Percentiles rank a stretch among this genome's conserved stretches.
phyloP scores from a whole-genome alignment of 2,329 filamentous ascomycete genomes.

The Capronia coronata region DNA sequence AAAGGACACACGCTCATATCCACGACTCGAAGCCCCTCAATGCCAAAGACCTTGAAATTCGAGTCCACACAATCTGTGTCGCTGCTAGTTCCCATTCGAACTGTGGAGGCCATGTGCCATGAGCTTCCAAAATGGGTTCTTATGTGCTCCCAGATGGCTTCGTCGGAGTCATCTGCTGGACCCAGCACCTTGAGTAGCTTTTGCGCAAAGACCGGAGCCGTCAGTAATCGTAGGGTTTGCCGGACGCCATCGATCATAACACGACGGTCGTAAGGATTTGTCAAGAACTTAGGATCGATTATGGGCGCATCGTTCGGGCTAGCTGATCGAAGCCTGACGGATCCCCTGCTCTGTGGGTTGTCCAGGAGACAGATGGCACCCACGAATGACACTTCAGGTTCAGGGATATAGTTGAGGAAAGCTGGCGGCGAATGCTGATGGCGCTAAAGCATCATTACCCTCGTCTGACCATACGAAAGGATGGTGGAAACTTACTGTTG shows the following conservation, averaged over 20 bases:
- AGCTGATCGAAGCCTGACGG: slow-evolving; percentile 47
- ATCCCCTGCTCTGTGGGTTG: slow-evolving; percentile 51
- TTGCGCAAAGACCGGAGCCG: slow-evolving; percentile 39
- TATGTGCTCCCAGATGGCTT: slow-evolving; percentile 48
- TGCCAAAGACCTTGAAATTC: slow-evolving; percentile 34
- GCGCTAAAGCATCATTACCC: too few relatives aligned
- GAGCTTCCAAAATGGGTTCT: slow-evolving; percentile 41
- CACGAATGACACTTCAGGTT: too few relatives aligned
- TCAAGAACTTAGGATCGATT: slow-evolving; percentile 50
- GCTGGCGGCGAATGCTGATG: too few relatives aligned
- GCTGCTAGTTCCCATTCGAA: slow-evolving; percentile 48
- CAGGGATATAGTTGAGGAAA: too few relatives aligned
- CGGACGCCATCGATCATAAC: slow-evolving; percentile 45
- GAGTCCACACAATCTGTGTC: slow-evolving; percentile 44
- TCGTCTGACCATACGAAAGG: too few relatives aligned
- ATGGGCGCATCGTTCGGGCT: slow-evolving; percentile 46
- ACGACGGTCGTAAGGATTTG: slow-evolving; percentile 49
- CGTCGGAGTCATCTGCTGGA: slow-evolving; percentile 46
- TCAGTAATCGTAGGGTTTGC: slow-evolving; percentile 37
- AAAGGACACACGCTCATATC: slow-evolving; percentile 42
- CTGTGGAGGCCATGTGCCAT: slow-evolving; percentile 53
- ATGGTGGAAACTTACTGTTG: too few relatives aligned
- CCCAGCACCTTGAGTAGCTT: slow-evolving; percentile 40
- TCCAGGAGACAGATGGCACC: too few relatives aligned
- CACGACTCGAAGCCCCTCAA: slow-evolving; percentile 36